Evolutionary conservation across 768 basidiomycete species (phyloP).

Genomic region (Austroboletus eburneus): DNA sequence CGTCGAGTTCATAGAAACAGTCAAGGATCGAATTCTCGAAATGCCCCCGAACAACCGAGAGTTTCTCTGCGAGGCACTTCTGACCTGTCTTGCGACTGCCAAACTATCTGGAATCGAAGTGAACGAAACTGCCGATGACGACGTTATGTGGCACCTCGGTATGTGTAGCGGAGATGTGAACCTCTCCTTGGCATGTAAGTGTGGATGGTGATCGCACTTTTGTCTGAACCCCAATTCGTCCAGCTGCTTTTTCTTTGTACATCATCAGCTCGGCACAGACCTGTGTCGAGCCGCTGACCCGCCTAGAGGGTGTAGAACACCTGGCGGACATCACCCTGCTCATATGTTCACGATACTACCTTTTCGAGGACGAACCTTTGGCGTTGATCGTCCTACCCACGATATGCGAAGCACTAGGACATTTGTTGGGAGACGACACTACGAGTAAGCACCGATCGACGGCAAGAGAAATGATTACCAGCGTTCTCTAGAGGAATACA

Average conservation of each 20-base stretch:
- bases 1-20: conserved; percentile 12
- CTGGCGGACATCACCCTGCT: conserved; percentile 47
- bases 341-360: conserved; percentile 42
- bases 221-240: neutral
- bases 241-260: conserved; percentile 48
- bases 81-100: conserved; percentile 34
- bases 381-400: conserved; percentile 46
- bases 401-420: conserved; percentile 47
- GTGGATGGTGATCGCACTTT: neutral
- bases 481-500: conserved; percentile 9
- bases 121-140: conserved; percentile 23
- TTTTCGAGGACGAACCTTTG: conserved; percentile 47
- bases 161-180: conserved; percentile 25
- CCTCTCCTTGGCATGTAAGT: conserved; percentile 42
- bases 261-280: conserved; percentile 29
- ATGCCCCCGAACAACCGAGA: neutral
- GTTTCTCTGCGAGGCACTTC: conserved; percentile 33
- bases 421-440: conserved; percentile 30
- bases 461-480: neutral
- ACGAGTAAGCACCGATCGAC: conserved; percentile 23
- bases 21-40: conserved; percentile 15
- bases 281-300: conserved; percentile 34
- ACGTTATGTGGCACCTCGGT: conserved; percentile 37
- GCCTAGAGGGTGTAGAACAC: conserved; percentile 43
- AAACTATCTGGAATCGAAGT: conserved; percentile 11